phyloP scores from a whole-genome alignment of 1,284 basidiomycete species.

The Ustilago trichophora region DNA sequence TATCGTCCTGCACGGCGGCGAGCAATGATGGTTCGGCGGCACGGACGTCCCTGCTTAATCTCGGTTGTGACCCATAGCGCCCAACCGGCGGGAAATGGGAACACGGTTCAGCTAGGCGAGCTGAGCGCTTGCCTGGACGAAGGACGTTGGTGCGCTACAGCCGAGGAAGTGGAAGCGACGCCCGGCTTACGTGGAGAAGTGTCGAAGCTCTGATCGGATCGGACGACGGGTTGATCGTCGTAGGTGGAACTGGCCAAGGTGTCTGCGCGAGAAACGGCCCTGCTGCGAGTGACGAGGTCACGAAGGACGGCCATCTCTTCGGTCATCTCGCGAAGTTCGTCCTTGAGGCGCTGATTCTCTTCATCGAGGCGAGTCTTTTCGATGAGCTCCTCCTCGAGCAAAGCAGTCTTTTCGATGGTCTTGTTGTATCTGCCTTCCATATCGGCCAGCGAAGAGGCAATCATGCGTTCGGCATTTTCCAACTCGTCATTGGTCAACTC shows the following conservation, averaged over 20 bases:
- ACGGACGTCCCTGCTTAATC: constrained; percentile 39
- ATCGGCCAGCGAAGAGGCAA: constrained; percentile 88
- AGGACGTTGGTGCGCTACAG: constrained; percentile 22
- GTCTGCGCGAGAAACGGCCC: constrained; percentile 14
- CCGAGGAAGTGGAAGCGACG: neutral
- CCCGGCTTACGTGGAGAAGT: constrained; percentile 33
- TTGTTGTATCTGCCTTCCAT: constrained; percentile 89
- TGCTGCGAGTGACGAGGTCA: constrained; percentile 68
- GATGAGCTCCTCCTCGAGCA: constrained; percentile 94
- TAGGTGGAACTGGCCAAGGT: constrained; percentile 31
- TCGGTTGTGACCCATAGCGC: constrained; percentile 38
- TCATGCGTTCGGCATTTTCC: constrained; percentile 71
- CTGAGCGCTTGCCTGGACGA: constrained; percentile 23
- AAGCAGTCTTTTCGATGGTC: constrained; percentile 92
- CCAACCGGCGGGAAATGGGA: constrained; percentile 30
- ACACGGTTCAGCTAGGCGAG: constrained; percentile 39
- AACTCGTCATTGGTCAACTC: constrained; percentile 65
- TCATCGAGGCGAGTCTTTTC: constrained; percentile 90
- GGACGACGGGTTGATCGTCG: constrained; percentile 14
- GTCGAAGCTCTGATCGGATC: constrained; percentile 32
- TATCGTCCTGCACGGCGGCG: constrained; percentile 41
- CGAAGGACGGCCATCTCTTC: constrained; percentile 85
- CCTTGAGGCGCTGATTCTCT: constrained; percentile 88
- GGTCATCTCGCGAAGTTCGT: constrained; percentile 88
- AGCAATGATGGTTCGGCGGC: constrained; percentile 22